Conservation (phyloP, 306 rosid genomes). For the Quercus alba region DNA sequence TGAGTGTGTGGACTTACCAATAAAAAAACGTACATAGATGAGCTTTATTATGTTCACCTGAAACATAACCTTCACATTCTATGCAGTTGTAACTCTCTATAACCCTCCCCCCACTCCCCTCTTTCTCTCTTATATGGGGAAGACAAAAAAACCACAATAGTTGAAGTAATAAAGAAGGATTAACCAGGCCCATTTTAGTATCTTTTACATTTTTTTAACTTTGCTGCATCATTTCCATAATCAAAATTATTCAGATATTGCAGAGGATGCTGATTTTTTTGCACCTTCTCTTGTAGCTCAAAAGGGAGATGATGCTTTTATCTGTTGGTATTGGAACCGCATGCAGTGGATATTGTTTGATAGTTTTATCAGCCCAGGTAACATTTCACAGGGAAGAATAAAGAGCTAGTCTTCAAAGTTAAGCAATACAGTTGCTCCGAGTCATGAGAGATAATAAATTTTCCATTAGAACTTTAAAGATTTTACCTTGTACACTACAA, state of each 20-base stretch:
- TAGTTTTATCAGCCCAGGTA: constrained; percentile 84
- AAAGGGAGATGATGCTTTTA: constrained; percentile 79
- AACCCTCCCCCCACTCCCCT: no score
- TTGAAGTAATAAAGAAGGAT: no score
- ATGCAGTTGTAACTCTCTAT: not conserved
- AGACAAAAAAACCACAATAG: no score
- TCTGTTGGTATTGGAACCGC: constrained; percentile 80
- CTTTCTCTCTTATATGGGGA: not conserved
- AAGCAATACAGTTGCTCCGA: not conserved
- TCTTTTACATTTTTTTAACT: not conserved
- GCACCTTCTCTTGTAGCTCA: constrained; percentile 50
- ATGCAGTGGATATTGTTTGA: constrained; percentile 76
- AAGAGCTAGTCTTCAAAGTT: not conserved
- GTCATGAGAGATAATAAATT: not conserved
- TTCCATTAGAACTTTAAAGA: not conserved
- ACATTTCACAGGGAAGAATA: not conserved
- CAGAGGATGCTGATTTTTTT: constrained; percentile 27
- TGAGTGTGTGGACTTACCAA: no score
- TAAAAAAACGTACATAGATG: not conserved
- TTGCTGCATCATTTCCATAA: not conserved
- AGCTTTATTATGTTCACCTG: not conserved
- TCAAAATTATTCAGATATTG: constrained; percentile 1
- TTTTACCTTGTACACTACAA: no score
- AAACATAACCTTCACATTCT: not conserved
- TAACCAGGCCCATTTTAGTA: not conserved